Conservation (phyloP, 2,329 filamentous ascomycete species). For the Hypoxylon sp. region DNA sequence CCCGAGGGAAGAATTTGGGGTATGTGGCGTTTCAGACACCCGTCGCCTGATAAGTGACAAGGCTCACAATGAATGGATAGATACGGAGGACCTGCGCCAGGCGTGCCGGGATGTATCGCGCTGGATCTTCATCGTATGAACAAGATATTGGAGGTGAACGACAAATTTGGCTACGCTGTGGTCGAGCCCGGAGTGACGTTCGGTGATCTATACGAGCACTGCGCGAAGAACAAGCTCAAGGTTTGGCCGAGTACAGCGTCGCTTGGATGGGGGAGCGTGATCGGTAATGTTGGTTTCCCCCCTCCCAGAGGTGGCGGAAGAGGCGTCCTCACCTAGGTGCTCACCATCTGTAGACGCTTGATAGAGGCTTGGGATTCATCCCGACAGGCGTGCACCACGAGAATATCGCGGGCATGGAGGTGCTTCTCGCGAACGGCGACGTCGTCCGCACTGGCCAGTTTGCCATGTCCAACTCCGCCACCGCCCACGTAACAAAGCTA, state of each 20-base stretch:
- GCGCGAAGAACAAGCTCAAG: constrained; percentile 50
- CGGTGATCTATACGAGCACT: constrained; percentile 53
- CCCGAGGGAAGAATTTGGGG: constrained; percentile 52
- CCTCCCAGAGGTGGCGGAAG: constrained; percentile 24
- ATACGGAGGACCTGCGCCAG: constrained; percentile 58
- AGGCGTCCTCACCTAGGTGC: not conserved
- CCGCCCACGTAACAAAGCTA: constrained; percentile 49
- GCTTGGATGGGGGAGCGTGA: constrained; percentile 57
- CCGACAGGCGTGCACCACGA: constrained; percentile 52
- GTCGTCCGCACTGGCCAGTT: constrained; percentile 55
- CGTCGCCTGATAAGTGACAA: not conserved
- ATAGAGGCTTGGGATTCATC: constrained; percentile 52
- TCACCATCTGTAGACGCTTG: constrained; percentile 47
- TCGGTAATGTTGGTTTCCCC: constrained; percentile 53
- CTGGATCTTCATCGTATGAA: constrained; percentile 56
- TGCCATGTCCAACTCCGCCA: constrained; percentile 51
- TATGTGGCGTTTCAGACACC: constrained; percentile 22
- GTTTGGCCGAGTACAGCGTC: constrained; percentile 58
- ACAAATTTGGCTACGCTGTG: constrained; percentile 53
- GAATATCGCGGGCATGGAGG: constrained; percentile 55
- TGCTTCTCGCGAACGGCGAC: constrained; percentile 54
- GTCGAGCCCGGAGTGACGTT: constrained; percentile 58
- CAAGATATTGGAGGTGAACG: constrained; percentile 54
- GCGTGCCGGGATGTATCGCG: constrained; percentile 54
- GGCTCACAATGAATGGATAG: constrained; percentile 35